Evolutionary conservation across 331 rosid species (phyloP), one percentile per base, ranked within the genome.

Genomic region (Rhamnella rubrinervis): DNA sequence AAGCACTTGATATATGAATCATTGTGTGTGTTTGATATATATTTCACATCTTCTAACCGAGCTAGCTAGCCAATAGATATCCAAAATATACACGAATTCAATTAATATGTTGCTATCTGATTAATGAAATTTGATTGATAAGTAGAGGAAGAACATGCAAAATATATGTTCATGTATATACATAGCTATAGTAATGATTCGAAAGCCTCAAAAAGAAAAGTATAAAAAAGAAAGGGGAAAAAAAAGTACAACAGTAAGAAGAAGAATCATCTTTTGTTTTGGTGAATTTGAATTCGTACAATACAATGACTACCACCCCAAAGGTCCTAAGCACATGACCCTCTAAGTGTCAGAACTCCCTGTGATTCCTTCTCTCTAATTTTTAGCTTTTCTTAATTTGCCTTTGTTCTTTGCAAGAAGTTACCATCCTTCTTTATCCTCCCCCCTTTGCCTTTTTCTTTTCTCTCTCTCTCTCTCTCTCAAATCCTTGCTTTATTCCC

Each of bases 351-450:
- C 86, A 85, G 90, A 77, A 79, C 40, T 66, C 86, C 81, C 58
- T 67, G 88, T 80, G 90, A 90, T 90, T 93, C 95, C 83, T 78
- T 86, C 83, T 61, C 77, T 71, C 78, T 52, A 38, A 61, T 78
- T 44, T 79, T 83, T 64, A 56, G 78, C 72, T 80, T 75, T 80
- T 83, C 66, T 70, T 71, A 57, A 9, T 76, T 77, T 62, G 71
- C 93, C 83, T 81, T 88, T 77, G 73, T 86, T 87, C 85, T 88
- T 83, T 83, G 89, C 73, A 80, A 92, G 97, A 88, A 93, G 89
- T 87, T 85, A 85, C 89, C 79, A 76, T 85, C 89, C 82, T 79
- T 84, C 81, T 93, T 89, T 93, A 86, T 89, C 95, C 80, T 89
- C 95, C 80, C 71, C 73, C 55, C 85, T 69, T 76, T 82, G 84